phyloP scores from a whole-genome alignment of 23 red algal genomes.

The Chondrus crispus region DNA sequence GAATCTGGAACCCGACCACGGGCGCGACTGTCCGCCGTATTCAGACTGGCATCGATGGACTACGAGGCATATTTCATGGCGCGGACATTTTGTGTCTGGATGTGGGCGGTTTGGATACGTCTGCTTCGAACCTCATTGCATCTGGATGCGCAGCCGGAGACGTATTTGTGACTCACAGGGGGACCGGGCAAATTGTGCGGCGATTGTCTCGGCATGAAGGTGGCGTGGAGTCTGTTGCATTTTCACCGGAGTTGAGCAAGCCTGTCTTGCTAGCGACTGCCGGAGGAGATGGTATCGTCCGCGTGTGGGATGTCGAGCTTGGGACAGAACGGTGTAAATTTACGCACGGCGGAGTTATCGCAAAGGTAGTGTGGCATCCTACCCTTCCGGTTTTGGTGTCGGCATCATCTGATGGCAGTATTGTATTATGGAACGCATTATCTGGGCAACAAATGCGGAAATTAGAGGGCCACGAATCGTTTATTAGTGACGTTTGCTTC shows the following conservation, averaged over 20 bases:
- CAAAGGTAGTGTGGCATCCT: slow-evolving; percentile 65
- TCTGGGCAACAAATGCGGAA: slow-evolving; percentile 20
- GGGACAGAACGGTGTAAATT: slow-evolving; percentile 39
- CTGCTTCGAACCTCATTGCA: slow-evolving; percentile 26
- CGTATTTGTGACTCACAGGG: slow-evolving; percentile 56
- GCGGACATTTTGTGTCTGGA: slow-evolving; percentile 47
- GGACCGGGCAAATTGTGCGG: slow-evolving; percentile 40
- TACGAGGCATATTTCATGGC: slow-evolving; percentile 44
- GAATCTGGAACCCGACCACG: slow-evolving; percentile 78
- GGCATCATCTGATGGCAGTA: slow-evolving; percentile 47
- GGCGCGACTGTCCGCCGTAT: slow-evolving; percentile 32
- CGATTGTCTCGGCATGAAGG: slow-evolving; percentile 51
- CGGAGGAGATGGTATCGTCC: slow-evolving; percentile 56
- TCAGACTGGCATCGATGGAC: slow-evolving; percentile 24
- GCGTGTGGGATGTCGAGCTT: slow-evolving; percentile 60
- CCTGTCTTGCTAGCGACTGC: slow-evolving; percentile 55
- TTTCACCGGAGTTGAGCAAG: slow-evolving; percentile 25
- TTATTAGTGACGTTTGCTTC: slow-evolving; percentile 63
- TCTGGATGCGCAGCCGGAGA: slow-evolving; percentile 58
- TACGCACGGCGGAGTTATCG: slow-evolving; percentile 51
- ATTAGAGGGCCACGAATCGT: slow-evolving; percentile 48
- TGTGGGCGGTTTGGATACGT: slow-evolving; percentile 28
- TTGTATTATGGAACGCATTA: slow-evolving; percentile 57
- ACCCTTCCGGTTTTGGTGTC: slow-evolving; percentile 31
- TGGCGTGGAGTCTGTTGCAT: slow-evolving; percentile 58